Evolutionary conservation across 805 yeast genomes (phyloP).

Genomic region (Suhomyces emberorum): DNA sequence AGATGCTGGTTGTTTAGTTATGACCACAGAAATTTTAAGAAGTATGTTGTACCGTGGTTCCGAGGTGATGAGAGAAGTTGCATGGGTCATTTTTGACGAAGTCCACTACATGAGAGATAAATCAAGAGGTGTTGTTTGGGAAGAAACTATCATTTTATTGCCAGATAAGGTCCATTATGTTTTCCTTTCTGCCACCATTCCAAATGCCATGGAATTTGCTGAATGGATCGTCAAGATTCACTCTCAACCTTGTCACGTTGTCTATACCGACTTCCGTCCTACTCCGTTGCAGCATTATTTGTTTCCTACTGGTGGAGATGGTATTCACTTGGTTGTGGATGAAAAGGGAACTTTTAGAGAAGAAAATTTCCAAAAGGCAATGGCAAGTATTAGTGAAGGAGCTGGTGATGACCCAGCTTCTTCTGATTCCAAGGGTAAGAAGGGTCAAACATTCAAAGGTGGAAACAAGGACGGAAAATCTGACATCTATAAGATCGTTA

Average conservation of each 20-base stretch:
- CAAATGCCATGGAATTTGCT: constrained; percentile 97
- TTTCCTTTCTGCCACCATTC: constrained; percentile 92
- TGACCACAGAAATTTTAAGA: constrained; percentile 98
- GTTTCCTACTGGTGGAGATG: constrained; percentile 98
- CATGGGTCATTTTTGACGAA: constrained; percentile 98
- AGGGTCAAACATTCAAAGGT: constrained; percentile 82
- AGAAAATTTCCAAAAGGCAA: constrained; percentile 97
- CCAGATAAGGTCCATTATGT: constrained; percentile 97
- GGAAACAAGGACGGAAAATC: constrained; percentile 74
- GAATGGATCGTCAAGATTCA: constrained; percentile 98
- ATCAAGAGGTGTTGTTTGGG: constrained; percentile 99
- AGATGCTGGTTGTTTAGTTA: constrained; percentile 95
- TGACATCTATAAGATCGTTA: constrained; percentile 93
- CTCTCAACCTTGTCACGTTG: constrained; percentile 96
- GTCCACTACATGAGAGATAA: constrained; percentile 98
- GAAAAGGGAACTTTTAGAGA: constrained; percentile 95
- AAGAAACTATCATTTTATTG: constrained; percentile 90
- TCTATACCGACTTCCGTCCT: constrained; percentile 97
- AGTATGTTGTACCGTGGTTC: constrained; percentile 97
- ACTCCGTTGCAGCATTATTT: constrained; percentile 97
- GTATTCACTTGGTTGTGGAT: constrained; percentile 95
- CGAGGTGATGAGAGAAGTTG: constrained; percentile 97
- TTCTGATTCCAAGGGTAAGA: constrained; percentile 59
- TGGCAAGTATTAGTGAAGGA: constrained; percentile 84
- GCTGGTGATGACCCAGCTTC: constrained; percentile 81